Percentiles rank a stretch among this genome's conserved stretches.
Evolutionary conservation across 371 early-diverging fungal genomes (phyloP).

Genomic region (Mucor mucedo): DNA sequence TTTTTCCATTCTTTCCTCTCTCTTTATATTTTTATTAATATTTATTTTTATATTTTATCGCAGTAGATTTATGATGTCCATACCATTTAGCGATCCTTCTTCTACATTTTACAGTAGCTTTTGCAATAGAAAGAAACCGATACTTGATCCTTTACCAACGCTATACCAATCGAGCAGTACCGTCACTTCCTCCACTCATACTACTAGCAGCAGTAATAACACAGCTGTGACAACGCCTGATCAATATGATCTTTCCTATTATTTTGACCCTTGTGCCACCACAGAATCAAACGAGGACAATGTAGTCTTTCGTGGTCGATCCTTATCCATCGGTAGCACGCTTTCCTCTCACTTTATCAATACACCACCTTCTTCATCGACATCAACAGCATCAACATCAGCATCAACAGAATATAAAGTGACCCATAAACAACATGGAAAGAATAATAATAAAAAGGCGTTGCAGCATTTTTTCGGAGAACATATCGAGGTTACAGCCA

Average conservation of each 20-base stretch:
- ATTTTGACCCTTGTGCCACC: constrained; percentile 8
- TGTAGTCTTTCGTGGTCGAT: constrained; percentile 8
- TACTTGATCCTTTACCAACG: neutral
- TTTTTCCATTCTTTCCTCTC: neutral
- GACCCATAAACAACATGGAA: neutral
- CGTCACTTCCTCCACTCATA: neutral
- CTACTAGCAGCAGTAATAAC: neutral
- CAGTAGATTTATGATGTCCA: neutral
- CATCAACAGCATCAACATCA: neutral
- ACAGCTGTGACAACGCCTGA: neutral
- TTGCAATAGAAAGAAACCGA: too few species aligned
- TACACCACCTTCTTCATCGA: neutral
- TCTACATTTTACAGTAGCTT: neutral
- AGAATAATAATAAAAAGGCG: constrained; percentile 39
- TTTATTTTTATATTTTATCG: neutral
- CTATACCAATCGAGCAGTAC: neutral
- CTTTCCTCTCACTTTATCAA: constrained; percentile 11
- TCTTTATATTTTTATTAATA: too few species aligned
- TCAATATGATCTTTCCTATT: constrained; percentile 23
- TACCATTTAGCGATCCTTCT: neutral
- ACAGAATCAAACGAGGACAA: neutral
- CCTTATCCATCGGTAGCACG: constrained; percentile 22
- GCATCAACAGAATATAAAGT: neutral
- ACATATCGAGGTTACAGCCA: constrained; percentile 41
- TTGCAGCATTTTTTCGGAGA: constrained; percentile 49